A percentile compares a stretch with the other conserved stretches of the same genome.
Conservation (phyloP, 257 asterid genomes). For the Penstemon barbatus region DNA sequence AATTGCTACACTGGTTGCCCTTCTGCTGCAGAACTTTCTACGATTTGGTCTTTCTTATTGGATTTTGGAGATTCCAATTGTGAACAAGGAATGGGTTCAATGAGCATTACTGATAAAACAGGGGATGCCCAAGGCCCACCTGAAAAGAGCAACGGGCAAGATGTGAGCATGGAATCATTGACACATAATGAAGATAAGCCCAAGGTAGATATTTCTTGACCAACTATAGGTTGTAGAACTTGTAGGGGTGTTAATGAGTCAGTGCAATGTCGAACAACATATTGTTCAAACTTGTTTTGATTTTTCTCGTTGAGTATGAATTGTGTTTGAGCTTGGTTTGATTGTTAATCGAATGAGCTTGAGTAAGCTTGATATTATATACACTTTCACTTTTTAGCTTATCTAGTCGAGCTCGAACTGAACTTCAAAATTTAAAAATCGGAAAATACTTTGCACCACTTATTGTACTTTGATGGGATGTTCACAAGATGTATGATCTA, state of each 20-base stretch:
- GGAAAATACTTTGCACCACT: too few relatives aligned
- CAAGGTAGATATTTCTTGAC: slow-evolving; percentile 10
- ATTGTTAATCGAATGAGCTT: neutral
- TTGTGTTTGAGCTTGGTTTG: neutral
- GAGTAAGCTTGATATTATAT: neutral
- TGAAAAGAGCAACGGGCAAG: slow-evolving; percentile 17
- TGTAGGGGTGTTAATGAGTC: neutral
- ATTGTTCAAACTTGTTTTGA: neutral
- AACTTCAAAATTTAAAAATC: neutral
- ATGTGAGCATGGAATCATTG: neutral
- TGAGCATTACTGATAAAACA: slow-evolving; percentile 39
- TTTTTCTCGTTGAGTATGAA: neutral
- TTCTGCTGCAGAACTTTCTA: slow-evolving; percentile 52
- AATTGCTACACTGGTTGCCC: slow-evolving; percentile 54
- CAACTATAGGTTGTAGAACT: too few relatives aligned
- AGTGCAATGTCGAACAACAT: too few relatives aligned
- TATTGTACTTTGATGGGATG: slow-evolving; percentile 10
- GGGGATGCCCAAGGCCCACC: slow-evolving; percentile 6
- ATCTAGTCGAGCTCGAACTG: neutral
- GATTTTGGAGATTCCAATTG: slow-evolving; percentile 43
- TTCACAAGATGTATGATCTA: neutral
- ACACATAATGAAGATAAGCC: slow-evolving; percentile 7
- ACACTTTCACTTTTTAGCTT: neutral
- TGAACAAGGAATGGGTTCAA: slow-evolving; percentile 50
- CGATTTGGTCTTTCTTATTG: slow-evolving; percentile 46